Evolutionary conservation across 176 grass and related monocot genomes (phyloP).

Genomic region (Ensete ventricosum): DNA sequence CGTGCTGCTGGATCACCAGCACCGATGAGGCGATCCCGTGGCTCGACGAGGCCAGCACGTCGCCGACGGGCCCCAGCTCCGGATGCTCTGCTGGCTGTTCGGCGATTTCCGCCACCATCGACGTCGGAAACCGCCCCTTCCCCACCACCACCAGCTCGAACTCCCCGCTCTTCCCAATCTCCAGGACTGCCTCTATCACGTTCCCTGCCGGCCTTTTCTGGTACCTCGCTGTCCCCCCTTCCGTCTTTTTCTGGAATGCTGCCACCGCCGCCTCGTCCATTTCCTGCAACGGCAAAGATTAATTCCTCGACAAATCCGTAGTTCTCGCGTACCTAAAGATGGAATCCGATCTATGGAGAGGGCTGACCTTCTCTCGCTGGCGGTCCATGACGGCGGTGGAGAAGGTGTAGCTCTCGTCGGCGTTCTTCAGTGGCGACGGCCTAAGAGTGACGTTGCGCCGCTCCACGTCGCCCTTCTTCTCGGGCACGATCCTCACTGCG

Average conservation of each 20-base stretch:
- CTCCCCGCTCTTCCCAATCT: conserved; percentile 51
- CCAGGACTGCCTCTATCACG: conserved; percentile 46
- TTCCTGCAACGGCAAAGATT: conserved; percentile 21
- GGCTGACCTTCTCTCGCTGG: conserved; percentile 38
- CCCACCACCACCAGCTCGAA: conserved; percentile 56
- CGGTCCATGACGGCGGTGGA: conserved; percentile 44
- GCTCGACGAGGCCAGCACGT: conserved; percentile 39
- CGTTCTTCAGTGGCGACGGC: conserved; percentile 36
- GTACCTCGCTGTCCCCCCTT: conserved; percentile 13
- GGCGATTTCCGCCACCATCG: conserved; percentile 65
- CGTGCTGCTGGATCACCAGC: conserved; percentile 79
- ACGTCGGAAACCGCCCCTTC: conserved; percentile 54
- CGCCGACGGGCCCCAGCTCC: conserved; percentile 71
- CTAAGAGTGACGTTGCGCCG: conserved; percentile 35
- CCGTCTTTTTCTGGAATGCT: conserved; percentile 47
- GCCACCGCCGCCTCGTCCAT: conserved; percentile 47
- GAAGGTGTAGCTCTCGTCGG: conserved; percentile 72
- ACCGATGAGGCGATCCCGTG: conserved; percentile 51
- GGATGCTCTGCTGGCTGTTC: conserved; percentile 60
- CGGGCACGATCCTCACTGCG: conserved; percentile 35
- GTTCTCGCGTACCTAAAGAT: no score
- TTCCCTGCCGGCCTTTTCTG: conserved; percentile 41
- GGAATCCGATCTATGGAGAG: neutral
- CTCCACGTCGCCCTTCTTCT: conserved; percentile 24
- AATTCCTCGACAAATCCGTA: no score